Evolutionary conservation across 176 grass and related monocot genomes (phyloP).

Genomic region (Microstegium vimineum): DNA sequence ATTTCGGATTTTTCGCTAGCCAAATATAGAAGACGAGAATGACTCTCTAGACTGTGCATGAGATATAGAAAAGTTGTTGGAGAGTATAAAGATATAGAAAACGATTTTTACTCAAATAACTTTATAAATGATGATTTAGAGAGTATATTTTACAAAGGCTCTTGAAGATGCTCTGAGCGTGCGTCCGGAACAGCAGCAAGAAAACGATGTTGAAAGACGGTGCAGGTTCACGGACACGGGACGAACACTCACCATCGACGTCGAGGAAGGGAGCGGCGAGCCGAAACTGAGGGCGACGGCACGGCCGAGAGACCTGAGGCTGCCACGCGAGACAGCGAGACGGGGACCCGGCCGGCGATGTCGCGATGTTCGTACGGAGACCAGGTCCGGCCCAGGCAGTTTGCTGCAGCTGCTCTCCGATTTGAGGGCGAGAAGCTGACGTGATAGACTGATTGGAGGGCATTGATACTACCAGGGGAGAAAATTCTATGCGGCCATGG

Average conservation of each 20-base stretch:
- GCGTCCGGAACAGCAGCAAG: not conserved
- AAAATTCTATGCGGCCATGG: too few species aligned
- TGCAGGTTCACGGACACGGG: not conserved
- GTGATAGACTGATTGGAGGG: too few species aligned
- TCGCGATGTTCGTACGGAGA: not conserved
- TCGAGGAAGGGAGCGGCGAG: not conserved
- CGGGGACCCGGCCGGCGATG: not conserved
- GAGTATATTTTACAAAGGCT: too few species aligned
- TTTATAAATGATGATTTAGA: too few species aligned
- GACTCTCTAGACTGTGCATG: too few species aligned
- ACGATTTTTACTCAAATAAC: too few species aligned
- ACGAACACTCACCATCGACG: not conserved
- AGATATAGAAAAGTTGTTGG: too few species aligned
- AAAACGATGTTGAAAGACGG: not conserved
- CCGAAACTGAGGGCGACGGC: not conserved
- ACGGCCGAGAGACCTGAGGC: not conserved
- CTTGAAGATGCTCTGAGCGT: not conserved
- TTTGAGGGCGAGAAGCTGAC: not conserved
- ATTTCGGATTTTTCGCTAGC: too few species aligned
- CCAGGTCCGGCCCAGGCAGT: not conserved
- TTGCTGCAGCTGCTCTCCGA: not conserved
- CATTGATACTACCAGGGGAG: too few species aligned
- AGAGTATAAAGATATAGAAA: too few species aligned
- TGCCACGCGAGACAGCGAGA: not conserved
- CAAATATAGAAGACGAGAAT: too few species aligned